These are phyloP conservation scores for Periconia digitata DNA, from an alignment of 2,329 filamentous ascomycete genomes.

Conservation along the genomic window DNA sequence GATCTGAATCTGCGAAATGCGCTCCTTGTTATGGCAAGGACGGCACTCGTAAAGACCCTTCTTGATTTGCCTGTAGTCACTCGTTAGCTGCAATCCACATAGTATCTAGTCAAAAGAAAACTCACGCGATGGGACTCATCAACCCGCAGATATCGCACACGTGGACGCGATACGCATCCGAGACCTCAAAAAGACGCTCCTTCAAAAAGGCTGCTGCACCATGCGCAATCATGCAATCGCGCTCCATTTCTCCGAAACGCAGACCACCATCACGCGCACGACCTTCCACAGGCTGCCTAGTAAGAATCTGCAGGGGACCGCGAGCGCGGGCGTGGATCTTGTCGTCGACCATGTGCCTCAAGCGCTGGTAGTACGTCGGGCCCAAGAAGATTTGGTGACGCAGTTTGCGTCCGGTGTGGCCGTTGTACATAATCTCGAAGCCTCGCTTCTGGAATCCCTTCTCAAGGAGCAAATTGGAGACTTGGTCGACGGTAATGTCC, in stretches of 20 bases:
- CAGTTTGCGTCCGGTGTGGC: conserved; percentile 92
- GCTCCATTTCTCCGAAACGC: conserved; percentile 99
- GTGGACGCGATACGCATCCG: conserved; percentile 96
- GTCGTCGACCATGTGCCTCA: conserved; percentile 99
- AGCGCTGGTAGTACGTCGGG: conserved; percentile 97
- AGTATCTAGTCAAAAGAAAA: conserved; percentile 33
- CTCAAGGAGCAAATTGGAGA: conserved; percentile 81
- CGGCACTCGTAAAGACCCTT: conserved; percentile 96
- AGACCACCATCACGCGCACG: conserved; percentile 96
- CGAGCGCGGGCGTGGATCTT: conserved; percentile 99
- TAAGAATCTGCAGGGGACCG: conserved; percentile 95
- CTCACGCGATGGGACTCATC: conserved; percentile 99
- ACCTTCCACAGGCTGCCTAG: conserved; percentile 95
- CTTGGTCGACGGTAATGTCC: conserved; percentile 91
- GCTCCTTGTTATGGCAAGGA: conserved; percentile 98
- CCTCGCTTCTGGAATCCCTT: conserved; percentile 96
- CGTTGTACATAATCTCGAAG: conserved; percentile 98
- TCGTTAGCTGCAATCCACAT: conserved; percentile 18
- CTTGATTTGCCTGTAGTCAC: conserved; percentile 71
- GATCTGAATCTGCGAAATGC: conserved; percentile 96
- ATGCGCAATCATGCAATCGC: conserved; percentile 99
- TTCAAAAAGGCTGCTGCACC: conserved; percentile 96
- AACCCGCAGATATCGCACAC: conserved; percentile 98
- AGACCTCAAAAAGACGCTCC: conserved; percentile 95
- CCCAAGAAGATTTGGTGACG: conserved; percentile 95